These are phyloP conservation scores for Domatiomyces catenatus DNA, from an alignment of 2,329 filamentous ascomycete genomes.

Conservation along the genomic window DNA sequence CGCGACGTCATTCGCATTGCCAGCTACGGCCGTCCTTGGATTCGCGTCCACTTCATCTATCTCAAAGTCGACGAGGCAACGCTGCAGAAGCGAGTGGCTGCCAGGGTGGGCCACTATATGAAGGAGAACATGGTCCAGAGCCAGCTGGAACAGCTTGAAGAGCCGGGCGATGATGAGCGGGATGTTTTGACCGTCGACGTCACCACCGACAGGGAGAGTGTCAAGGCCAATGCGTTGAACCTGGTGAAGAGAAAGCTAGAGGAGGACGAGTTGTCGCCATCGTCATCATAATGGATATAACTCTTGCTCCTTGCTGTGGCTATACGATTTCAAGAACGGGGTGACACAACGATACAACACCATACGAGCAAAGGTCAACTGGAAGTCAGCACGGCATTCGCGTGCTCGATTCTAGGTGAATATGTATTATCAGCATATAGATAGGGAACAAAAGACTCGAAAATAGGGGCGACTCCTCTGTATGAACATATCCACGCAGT, in stretches of 20 bases:
- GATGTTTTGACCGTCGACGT: slow-evolving; percentile 59
- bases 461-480: background rate
- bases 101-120: slow-evolving; percentile 81
- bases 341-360: background rate
- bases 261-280: slow-evolving; percentile 19
- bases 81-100: slow-evolving; percentile 58
- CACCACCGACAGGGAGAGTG: slow-evolving; percentile 37
- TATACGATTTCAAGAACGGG: background rate
- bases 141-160: slow-evolving; percentile 78
- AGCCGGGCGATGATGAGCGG: slow-evolving; percentile 47
- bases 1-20: slow-evolving; percentile 77
- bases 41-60: slow-evolving; percentile 86
- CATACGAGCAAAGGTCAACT: background rate
- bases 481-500: background rate
- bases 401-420: background rate
- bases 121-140: slow-evolving; percentile 88
- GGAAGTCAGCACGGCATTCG: background rate
- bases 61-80: slow-evolving; percentile 62
- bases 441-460: background rate
- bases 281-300: background rate
- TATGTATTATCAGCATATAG: background rate
- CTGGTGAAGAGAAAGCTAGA: slow-evolving; percentile 42
- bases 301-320: background rate
- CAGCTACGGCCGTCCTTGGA: slow-evolving; percentile 55
- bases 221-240: slow-evolving; percentile 45